Conservation (phyloP, 345 rosid genomes). For the Nephelium lappaceum region DNA sequence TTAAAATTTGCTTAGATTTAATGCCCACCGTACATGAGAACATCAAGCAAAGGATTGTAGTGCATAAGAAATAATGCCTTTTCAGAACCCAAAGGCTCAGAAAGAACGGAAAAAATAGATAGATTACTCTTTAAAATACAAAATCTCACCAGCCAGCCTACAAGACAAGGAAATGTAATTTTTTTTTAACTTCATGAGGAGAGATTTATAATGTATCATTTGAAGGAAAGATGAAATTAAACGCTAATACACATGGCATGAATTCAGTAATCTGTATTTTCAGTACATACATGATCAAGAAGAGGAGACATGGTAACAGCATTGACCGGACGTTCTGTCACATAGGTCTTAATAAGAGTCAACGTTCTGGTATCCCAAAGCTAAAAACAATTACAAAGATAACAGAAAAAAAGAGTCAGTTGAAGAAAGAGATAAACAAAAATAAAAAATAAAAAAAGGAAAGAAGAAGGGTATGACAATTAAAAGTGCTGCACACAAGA, state of each 20-base stretch:
- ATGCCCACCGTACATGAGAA: no score
- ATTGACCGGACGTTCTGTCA: slow-evolving; percentile 88
- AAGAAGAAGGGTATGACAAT: neutral
- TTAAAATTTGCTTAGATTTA: no score
- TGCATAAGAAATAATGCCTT: no score
- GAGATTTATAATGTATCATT: neutral
- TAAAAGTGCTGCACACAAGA: neutral
- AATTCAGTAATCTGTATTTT: neutral
- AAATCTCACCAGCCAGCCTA: neutral
- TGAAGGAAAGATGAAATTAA: neutral
- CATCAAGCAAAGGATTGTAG: no score
- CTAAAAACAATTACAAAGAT: slow-evolving; percentile 39
- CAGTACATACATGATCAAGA: slow-evolving; percentile 79
- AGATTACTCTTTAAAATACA: no score
- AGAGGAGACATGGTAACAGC: slow-evolving; percentile 98
- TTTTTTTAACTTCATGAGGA: neutral
- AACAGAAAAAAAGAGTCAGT: slow-evolving; percentile 4
- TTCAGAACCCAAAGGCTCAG: no score
- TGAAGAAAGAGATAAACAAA: slow-evolving; percentile 14
- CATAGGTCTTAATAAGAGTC: slow-evolving; percentile 88
- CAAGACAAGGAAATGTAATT: neutral
- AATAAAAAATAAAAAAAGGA: neutral
- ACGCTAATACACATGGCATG: neutral
- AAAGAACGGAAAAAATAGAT: no score
- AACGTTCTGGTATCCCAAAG: slow-evolving; percentile 89